phyloP scores from a whole-genome alignment of 805 yeast genomes.

The Geotrichum ghanense region DNA sequence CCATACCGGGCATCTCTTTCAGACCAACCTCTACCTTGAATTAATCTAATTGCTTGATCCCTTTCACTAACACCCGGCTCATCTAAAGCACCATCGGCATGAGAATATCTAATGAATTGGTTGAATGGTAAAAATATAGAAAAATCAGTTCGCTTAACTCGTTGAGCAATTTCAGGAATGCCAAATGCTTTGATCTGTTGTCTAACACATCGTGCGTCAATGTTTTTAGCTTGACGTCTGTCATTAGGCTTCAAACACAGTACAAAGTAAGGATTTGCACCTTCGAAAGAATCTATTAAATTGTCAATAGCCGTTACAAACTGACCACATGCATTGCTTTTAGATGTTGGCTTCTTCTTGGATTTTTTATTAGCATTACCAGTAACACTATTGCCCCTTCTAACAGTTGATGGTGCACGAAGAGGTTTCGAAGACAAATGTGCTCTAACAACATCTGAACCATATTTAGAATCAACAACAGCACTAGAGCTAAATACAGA shows the following conservation, averaged over 20 bases:
- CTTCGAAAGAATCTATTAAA: conserved; percentile 28
- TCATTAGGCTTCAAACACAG: conserved; percentile 33
- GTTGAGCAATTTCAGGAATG: conserved; percentile 29
- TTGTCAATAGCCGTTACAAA: conserved; percentile 25
- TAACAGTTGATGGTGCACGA: conserved; percentile 27
- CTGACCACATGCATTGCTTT: conserved; percentile 23
- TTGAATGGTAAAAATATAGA: conserved; percentile 29
- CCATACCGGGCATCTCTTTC: conserved; percentile 29
- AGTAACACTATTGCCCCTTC: conserved; percentile 11
- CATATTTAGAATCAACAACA: conserved; percentile 26
- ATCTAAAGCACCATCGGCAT: conserved; percentile 14
- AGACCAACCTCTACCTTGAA: conserved; percentile 24
- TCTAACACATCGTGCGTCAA: conserved; percentile 32
- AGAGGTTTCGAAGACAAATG: conserved; percentile 30
- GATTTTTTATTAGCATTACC: background rate
- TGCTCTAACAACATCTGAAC: conserved; percentile 26
- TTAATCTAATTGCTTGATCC: conserved; percentile 21
- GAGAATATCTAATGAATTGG: conserved; percentile 24
- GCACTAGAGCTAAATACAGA: conserved; percentile 26
- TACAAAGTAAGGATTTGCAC: conserved; percentile 30
- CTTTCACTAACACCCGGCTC: conserved; percentile 19
- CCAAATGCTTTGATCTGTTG: conserved; percentile 32
- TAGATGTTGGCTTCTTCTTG: conserved; percentile 4
- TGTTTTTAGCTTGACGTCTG: conserved; percentile 25
- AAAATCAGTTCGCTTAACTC: conserved; percentile 28